Evolutionary conservation across 768 basidiomycete species (phyloP).

Genomic region (Sarcomyxa edulis): DNA sequence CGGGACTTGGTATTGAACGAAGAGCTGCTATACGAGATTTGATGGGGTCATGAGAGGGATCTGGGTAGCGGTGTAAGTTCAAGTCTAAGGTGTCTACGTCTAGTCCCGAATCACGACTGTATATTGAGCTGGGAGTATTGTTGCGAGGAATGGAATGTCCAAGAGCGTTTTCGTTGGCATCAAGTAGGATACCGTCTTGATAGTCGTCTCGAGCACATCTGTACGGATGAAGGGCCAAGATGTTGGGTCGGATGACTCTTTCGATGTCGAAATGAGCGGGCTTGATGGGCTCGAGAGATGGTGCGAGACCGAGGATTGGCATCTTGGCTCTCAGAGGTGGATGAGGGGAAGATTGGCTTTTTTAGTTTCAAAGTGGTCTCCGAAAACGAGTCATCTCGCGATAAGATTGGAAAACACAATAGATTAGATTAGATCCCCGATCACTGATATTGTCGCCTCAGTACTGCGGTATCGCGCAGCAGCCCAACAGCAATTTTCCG

Average conservation of each 20-base stretch:
- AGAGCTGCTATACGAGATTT: slow-evolving; percentile 72
- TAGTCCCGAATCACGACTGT: slow-evolving; percentile 26
- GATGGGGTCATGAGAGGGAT: slow-evolving; percentile 79
- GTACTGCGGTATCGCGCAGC: too few species aligned
- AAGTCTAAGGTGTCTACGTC: slow-evolving; percentile 34
- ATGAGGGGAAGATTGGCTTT: too few species aligned
- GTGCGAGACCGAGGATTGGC: slow-evolving; percentile 60
- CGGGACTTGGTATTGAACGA: slow-evolving; percentile 55
- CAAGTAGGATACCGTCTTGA: slow-evolving; percentile 83
- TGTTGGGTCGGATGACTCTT: slow-evolving; percentile 86
- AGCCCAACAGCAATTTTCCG: too few species aligned
- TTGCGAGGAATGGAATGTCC: slow-evolving; percentile 70
- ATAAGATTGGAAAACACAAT: too few species aligned
- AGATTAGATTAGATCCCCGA: too few species aligned
- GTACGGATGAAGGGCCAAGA: slow-evolving; percentile 87
- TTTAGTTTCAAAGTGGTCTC: too few species aligned
- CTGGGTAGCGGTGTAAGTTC: slow-evolving; percentile 88
- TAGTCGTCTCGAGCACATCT: slow-evolving; percentile 97
- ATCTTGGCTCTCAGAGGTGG: too few species aligned
- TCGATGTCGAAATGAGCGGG: slow-evolving; percentile 86
- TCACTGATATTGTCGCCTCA: too few species aligned
- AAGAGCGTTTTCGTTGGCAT: slow-evolving; percentile 96
- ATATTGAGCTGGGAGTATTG: too few species aligned
- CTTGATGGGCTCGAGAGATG: slow-evolving; percentile 33
- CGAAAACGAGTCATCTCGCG: too few species aligned